Evolutionary conservation across 805 yeast genomes (phyloP).

Genomic region (Candida montana): DNA sequence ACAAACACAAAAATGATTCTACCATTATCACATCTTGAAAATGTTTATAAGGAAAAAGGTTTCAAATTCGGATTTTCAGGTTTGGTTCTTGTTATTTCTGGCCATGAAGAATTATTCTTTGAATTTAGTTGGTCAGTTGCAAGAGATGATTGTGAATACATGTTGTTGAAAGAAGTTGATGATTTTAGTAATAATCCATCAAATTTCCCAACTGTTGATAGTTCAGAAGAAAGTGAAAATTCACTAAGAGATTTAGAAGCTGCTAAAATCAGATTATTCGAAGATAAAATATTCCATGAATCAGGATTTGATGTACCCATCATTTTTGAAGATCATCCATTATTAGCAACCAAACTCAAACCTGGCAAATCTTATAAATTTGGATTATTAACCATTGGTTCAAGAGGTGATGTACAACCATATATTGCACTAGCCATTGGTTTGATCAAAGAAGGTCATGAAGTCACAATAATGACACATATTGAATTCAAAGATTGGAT

Average conservation of each 20-base stretch:
- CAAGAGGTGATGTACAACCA: conserved; percentile 96
- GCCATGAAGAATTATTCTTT: conserved; percentile 70
- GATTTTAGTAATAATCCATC: conserved; percentile 3
- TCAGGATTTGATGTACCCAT: conserved; percentile 65
- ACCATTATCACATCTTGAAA: conserved; percentile 71
- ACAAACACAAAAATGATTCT: conserved; percentile 74
- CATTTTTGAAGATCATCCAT: conserved; percentile 61
- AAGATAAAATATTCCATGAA: conserved; percentile 55
- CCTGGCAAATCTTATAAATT: conserved; percentile 54
- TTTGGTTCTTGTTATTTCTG: conserved; percentile 61
- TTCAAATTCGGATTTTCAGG: conserved; percentile 67
- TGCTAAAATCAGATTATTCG: conserved; percentile 62
- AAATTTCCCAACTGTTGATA: conserved; percentile 6
- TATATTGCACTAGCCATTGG: conserved; percentile 87
- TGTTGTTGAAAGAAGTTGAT: conserved; percentile 39
- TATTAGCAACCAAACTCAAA: conserved; percentile 41
- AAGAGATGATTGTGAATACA: conserved; percentile 67
- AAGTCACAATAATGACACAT: conserved; percentile 82
- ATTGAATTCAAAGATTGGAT: conserved; percentile 77
- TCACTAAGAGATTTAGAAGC: conserved; percentile 33
- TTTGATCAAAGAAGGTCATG: conserved; percentile 73
- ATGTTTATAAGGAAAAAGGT: conserved; percentile 61
- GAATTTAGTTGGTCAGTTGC: conserved; percentile 63
- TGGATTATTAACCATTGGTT: conserved; percentile 82
- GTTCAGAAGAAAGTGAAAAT: conserved; percentile 31